Evolutionary conservation across 306 rosid species (phyloP), one percentile per base, ranked within the genome.

Genomic region (Vicia sativa): DNA sequence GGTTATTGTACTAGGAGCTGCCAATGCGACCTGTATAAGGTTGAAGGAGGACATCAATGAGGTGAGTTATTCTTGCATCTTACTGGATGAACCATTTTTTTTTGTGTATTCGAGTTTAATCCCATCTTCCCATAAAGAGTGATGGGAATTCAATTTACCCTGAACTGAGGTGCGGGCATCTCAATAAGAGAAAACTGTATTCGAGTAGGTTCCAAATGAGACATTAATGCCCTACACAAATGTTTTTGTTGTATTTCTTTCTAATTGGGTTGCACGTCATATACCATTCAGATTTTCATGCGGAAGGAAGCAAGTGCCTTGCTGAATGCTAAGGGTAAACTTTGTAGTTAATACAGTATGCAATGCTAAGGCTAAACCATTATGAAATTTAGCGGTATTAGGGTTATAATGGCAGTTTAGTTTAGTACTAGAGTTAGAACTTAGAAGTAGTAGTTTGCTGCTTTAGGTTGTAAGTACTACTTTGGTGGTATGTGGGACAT

Each of bases 1-100:
- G 7, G 73, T 82, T 54, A 74, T 78, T 62, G 80, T 78, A 18
- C 1, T 82, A 50, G 86, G 86, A 74, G 83, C 86, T 72, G 73
- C 59, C 71, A 82, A 55, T 71, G 67, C 69, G 1, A 65, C 75
- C 44, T 78, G 86, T 48, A 54, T 75, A 65, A 74, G 76, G 49
- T 62, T 82, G 75, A 82, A 68, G 67, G 86, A 82, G 64, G 86
- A 74, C 62, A 74, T 82, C 28, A 82, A 66, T 3, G 78, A 74
- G 86, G 86, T 82, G 71, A 53, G 15, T 37, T 70, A 57, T 54
- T 39, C 37, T 29, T 11, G 2, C 21, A 25, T 21, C 42, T 38
- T n/a, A 5, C 52, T 19, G 42, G 56, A 53, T 60, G 28, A 11
- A 54, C 45, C 3, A 10, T 44, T 37, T 25, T 35, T 74, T 25